These are phyloP conservation scores for Mitragyna speciosa DNA, from an alignment of 257 asterid species.

Conservation along the genomic window DNA sequence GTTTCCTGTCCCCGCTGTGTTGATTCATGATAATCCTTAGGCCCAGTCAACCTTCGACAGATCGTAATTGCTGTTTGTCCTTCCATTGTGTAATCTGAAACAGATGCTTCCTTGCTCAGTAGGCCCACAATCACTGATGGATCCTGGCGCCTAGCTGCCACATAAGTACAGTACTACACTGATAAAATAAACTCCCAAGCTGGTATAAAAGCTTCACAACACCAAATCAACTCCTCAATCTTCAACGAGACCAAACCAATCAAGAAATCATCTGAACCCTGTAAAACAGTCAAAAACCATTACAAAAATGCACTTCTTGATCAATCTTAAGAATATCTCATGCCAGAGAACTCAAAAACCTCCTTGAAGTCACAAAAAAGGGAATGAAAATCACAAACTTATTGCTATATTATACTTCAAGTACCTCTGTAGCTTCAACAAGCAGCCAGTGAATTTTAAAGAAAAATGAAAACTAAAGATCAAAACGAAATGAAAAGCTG, in stretches of 20 bases:
- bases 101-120: conserved; percentile 55
- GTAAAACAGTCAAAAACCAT: not conserved
- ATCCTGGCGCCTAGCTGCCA: conserved; percentile 91
- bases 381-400: not conserved
- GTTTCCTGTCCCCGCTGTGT: conserved; percentile 61
- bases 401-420: not conserved
- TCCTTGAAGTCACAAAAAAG: not conserved
- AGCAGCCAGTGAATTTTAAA: not conserved
- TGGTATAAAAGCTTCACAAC: not conserved
- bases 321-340: not conserved
- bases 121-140: conserved; percentile 54
- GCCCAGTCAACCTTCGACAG: conserved; percentile 66
- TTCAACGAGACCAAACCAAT: not conserved
- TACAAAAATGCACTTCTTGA: not conserved
- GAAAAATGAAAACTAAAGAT: conserved; percentile 5
- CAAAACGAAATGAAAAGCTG: not conserved
- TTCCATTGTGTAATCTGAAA: conserved; percentile 54
- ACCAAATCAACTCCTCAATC: conserved; percentile 17
- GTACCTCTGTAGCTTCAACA: not conserved
- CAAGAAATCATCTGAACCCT: not conserved
- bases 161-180: conserved; percentile 51
- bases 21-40: conserved; percentile 65
- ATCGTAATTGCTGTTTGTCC: conserved; percentile 70
- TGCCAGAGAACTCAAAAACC: not conserved
- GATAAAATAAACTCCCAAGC: not conserved